A percentile compares a stretch with the other conserved stretches of the same genome.
Evolutionary conservation across 1,284 basidiomycete genomes (phyloP).

Genomic region (Blastosporella zonata): DNA sequence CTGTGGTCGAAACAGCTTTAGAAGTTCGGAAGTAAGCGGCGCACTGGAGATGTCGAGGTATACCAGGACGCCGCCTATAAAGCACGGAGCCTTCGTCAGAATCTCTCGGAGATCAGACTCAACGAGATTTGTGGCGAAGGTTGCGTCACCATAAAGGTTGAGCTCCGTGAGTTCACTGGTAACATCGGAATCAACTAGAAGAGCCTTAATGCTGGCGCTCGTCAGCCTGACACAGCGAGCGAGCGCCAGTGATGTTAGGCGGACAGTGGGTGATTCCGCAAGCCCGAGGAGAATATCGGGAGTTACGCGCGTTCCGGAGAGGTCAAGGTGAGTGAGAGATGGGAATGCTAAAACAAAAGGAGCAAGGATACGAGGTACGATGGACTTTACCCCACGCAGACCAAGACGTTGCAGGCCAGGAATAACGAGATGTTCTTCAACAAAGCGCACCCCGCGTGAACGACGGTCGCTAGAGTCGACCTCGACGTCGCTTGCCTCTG

Average conservation of each 20-base stretch:
- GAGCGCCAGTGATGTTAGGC: constrained; percentile 80
- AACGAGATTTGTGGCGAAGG: constrained; percentile 80
- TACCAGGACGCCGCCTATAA: constrained; percentile 71
- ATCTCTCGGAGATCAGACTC: constrained; percentile 69
- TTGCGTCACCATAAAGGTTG: constrained; percentile 86
- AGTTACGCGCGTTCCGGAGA: constrained; percentile 82
- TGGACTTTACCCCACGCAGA: constrained; percentile 80
- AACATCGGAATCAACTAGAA: constrained; percentile 71
- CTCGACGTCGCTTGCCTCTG: constrained; percentile 44
- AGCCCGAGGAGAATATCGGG: constrained; percentile 75
- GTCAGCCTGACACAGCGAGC: constrained; percentile 86
- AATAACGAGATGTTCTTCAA: constrained; percentile 60
- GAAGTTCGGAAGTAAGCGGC: constrained; percentile 61
- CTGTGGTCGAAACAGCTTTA: constrained; percentile 61
- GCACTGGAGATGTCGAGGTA: constrained; percentile 92
- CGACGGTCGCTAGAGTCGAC: constrained; percentile 41
- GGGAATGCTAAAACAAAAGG: constrained; percentile 86
- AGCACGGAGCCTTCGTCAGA: constrained; percentile 76
- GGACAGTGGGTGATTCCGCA: constrained; percentile 59
- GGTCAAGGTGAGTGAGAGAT: constrained; percentile 85
- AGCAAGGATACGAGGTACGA: constrained; percentile 68
- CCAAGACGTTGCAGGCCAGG: constrained; percentile 82
- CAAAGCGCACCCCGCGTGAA: constrained; percentile 28
- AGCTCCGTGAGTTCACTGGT: constrained; percentile 72
- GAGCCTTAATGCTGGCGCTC: constrained; percentile 73